Percentiles rank a stretch among this genome's conserved stretches.
Evolutionary conservation across 148 eudicot species (phyloP).

Genomic region (Dysphania ambrosioides): DNA sequence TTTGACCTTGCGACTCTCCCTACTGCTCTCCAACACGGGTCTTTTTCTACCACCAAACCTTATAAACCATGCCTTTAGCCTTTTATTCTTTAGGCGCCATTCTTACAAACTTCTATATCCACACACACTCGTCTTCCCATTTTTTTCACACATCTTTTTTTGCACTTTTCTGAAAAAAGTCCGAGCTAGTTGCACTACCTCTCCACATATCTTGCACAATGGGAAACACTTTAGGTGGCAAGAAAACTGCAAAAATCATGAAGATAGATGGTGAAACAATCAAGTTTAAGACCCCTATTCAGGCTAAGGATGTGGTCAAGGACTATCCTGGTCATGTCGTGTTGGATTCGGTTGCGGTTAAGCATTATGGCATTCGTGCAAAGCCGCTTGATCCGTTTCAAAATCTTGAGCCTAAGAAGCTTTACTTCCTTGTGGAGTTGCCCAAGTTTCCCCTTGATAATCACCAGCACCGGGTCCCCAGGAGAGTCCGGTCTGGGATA

Average conservation of each 20-base stretch:
- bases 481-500: slow-evolving; percentile 69
- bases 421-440: slow-evolving; percentile 77
- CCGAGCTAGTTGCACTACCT: too few species aligned
- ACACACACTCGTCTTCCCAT: slow-evolving; percentile 21
- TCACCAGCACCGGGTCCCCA: slow-evolving; percentile 29
- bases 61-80: slow-evolving; percentile 8
- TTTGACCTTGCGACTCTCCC: slow-evolving; percentile 26
- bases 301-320: slow-evolving; percentile 51
- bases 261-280: slow-evolving; percentile 74
- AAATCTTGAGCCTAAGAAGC: slow-evolving; percentile 57
- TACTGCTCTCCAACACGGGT: slow-evolving; percentile 18
- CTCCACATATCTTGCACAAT: slow-evolving; percentile 24
- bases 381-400: slow-evolving; percentile 61
- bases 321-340: slow-evolving; percentile 70
- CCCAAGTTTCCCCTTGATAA: slow-evolving; percentile 54
- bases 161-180: too few species aligned
- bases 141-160: too few species aligned
- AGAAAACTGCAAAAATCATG: slow-evolving; percentile 68
- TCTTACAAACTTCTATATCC: too few species aligned
- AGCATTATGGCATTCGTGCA: slow-evolving; percentile 67
- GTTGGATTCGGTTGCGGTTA: slow-evolving; percentile 70
- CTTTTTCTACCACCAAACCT: too few species aligned
- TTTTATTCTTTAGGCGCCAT: slow-evolving; percentile 21
- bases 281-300: slow-evolving; percentile 71
- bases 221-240: slow-evolving; percentile 78